phyloP scores from a whole-genome alignment of 768 basidiomycete genomes.

The Phanerochaete sordida region DNA sequence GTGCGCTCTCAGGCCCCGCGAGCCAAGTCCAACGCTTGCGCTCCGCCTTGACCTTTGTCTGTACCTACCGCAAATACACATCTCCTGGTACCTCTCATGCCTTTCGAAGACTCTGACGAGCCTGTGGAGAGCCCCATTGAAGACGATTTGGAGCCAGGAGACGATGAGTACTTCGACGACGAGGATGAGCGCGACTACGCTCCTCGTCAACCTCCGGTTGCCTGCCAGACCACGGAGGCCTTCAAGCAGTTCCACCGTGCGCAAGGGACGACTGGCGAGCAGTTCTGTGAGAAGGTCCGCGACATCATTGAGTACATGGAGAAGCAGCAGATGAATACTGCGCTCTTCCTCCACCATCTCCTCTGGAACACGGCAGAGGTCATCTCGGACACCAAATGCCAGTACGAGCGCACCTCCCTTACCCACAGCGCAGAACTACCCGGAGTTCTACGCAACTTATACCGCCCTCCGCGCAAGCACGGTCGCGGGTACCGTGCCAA shows the following conservation, averaged over 20 bases:
- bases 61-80: too few species aligned
- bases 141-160: slow-evolving; percentile 2
- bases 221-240: neutral
- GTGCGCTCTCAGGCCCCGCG: neutral
- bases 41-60: too few species aligned
- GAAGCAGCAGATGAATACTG: neutral
- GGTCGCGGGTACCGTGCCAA: neutral
- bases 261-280: neutral
- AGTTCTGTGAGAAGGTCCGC: neutral
- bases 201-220: neutral
- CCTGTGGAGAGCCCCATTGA: neutral
- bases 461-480: slow-evolving; percentile 6
- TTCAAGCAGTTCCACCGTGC: neutral
- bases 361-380: neutral
- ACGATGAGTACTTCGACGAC: neutral
- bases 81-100: too few species aligned
- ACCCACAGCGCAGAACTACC: slow-evolving; percentile 3
- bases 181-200: slow-evolving; percentile 2
- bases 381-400: neutral
- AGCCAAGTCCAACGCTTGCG: neutral
- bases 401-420: slow-evolving; percentile 5
- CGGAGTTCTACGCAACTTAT: neutral
- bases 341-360: neutral
- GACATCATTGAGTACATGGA: slow-evolving; percentile 1
- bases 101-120: too few species aligned